Conservation (phyloP, 768 basidiomycete genomes). For the Agrocybe praecox region DNA sequence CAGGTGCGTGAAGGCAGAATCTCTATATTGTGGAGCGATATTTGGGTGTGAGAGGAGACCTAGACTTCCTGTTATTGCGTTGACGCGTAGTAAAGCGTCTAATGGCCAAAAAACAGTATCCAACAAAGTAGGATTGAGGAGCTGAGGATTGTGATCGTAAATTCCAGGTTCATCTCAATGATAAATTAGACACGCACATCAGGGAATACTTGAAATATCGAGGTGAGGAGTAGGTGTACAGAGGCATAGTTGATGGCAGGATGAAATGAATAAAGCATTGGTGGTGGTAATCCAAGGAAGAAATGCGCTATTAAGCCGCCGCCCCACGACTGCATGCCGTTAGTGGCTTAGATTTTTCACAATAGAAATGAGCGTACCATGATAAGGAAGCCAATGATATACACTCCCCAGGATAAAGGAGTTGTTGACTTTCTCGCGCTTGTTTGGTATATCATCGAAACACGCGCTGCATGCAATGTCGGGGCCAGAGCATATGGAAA, state of each 20-base stretch:
- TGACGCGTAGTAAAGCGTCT: conserved; percentile 50
- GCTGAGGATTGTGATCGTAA: conserved; percentile 14
- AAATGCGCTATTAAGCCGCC: conserved; percentile 46
- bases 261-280: conserved; percentile 44
- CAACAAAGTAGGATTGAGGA: conserved; percentile 33
- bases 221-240: conserved; percentile 46
- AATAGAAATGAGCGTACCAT: conserved; percentile 34
- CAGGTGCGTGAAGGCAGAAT: conserved; percentile 46
- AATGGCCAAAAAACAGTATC: conserved; percentile 51
- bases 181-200: conserved; percentile 27
- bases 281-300: conserved; percentile 46
- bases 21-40: conserved; percentile 35
- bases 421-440: conserved; percentile 33
- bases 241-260: conserved; percentile 51
- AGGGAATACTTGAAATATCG: conserved; percentile 40
- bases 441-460: conserved; percentile 46
- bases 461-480: conserved; percentile 45
- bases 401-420: conserved; percentile 43
- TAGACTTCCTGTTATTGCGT: conserved; percentile 38
- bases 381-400: conserved; percentile 46
- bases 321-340: conserved; percentile 43
- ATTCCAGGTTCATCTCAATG: background rate
- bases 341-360: background rate
- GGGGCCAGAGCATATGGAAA: conserved; percentile 44
- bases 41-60: conserved; percentile 33